These are phyloP conservation scores for Dacryopinax spathularia DNA, from an alignment of 768 basidiomycete species.

Conservation along the genomic window DNA sequence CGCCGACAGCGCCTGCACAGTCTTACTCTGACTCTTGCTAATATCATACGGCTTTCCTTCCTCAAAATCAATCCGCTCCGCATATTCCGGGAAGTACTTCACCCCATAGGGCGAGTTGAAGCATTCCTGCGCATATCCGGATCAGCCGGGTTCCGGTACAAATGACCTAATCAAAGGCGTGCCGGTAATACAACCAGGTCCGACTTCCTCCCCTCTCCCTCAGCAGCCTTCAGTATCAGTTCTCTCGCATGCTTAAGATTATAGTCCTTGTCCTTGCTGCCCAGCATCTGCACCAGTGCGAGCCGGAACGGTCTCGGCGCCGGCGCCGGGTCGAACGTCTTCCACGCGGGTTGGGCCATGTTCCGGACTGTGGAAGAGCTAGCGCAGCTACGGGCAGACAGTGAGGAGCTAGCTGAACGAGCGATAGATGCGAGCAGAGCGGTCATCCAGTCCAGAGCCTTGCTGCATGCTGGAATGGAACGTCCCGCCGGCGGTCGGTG, in stretches of 20 bases:
- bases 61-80: constrained; percentile 58
- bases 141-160: background rate
- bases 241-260: constrained; percentile 75
- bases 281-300: constrained; percentile 72
- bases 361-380: background rate
- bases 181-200: constrained; percentile 78
- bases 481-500: too few relatives aligned
- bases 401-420: background rate
- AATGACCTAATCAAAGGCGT: constrained; percentile 17
- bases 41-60: constrained; percentile 46
- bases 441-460: background rate
- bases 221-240: constrained; percentile 60
- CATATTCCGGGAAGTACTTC: constrained; percentile 65
- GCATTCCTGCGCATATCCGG: constrained; percentile 44
- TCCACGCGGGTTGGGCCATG: background rate
- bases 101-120: constrained; percentile 81
- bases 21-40: constrained; percentile 47
- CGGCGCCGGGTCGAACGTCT: constrained; percentile 15
- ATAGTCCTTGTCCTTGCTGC: constrained; percentile 52
- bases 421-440: background rate
- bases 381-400: background rate
- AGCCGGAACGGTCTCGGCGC: constrained; percentile 62
- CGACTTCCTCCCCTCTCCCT: constrained; percentile 38
- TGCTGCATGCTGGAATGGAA: background rate
- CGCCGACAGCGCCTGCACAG: constrained; percentile 64